phyloP scores from a whole-genome alignment of 495 filamentous ascomycete species.

The Penicillium pancosmium region DNA sequence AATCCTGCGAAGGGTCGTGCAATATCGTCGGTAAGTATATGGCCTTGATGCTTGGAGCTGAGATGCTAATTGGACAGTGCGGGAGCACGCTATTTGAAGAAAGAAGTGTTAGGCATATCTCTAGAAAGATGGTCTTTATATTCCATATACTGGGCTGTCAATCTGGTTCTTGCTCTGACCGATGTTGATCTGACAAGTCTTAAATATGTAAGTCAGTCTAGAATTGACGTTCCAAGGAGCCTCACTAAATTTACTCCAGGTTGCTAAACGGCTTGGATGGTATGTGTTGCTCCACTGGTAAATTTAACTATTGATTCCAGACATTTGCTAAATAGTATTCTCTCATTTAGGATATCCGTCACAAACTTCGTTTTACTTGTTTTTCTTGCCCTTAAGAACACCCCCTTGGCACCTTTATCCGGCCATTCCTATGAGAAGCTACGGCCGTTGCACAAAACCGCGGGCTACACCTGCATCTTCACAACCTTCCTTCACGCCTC shows the following conservation, averaged over 20 bases:
- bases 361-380: slow-evolving; percentile 57
- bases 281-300: neutral
- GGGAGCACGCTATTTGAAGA: neutral
- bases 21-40: slow-evolving; percentile 5
- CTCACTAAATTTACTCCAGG: slow-evolving; percentile 6
- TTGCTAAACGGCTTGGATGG: slow-evolving; percentile 23
- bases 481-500: slow-evolving; percentile 46
- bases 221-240: neutral
- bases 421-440: slow-evolving; percentile 63
- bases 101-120: slow-evolving; percentile 1
- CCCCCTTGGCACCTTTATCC: slow-evolving; percentile 57
- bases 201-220: slow-evolving; percentile 4
- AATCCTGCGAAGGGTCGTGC: neutral
- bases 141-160: slow-evolving; percentile 47
- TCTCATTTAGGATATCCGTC: slow-evolving; percentile 52
- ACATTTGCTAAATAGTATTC: neutral
- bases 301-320: neutral
- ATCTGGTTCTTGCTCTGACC: slow-evolving; percentile 51
- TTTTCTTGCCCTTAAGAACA: slow-evolving; percentile 64
- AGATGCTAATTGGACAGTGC: slow-evolving; percentile 2
- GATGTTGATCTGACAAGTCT: slow-evolving; percentile 11
- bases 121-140: slow-evolving; percentile 8
- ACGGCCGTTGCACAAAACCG: slow-evolving; percentile 60
- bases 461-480: slow-evolving; percentile 56
- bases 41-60: neutral